These are phyloP conservation scores for Aspergillus taichungensis DNA, from an alignment of 495 filamentous ascomycete species.

Conservation along the genomic window DNA sequence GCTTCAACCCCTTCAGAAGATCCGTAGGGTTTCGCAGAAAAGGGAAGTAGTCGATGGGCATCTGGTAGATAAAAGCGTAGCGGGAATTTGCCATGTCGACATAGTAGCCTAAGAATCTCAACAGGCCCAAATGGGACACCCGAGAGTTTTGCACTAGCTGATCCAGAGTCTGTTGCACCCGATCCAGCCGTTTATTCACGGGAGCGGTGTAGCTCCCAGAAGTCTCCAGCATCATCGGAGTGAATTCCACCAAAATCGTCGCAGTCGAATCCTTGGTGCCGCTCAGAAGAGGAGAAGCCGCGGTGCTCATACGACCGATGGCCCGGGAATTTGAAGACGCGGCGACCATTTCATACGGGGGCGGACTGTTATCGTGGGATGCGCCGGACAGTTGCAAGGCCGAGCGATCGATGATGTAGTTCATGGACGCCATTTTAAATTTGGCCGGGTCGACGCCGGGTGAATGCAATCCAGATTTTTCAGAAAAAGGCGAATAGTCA, in stretches of 20 bases:
- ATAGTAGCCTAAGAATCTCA: slow-evolving; percentile 76
- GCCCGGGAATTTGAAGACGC: slow-evolving; percentile 39
- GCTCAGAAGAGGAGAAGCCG: slow-evolving; percentile 26
- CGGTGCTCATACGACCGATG: slow-evolving; percentile 35
- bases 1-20: slow-evolving; percentile 30
- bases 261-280: slow-evolving; percentile 32
- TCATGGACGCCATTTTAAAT: slow-evolving; percentile 15
- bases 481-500: slow-evolving; percentile 12
- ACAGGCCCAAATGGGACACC: slow-evolving; percentile 49
- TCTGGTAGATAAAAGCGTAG: slow-evolving; percentile 75
- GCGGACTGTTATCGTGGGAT: slow-evolving; percentile 35
- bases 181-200: slow-evolving; percentile 26
- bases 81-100: slow-evolving; percentile 69
- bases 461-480: too few species aligned
- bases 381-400: slow-evolving; percentile 35
- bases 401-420: slow-evolving; percentile 35
- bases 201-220: slow-evolving; percentile 20
- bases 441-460: slow-evolving; percentile 4
- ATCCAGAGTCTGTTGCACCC: slow-evolving; percentile 34
- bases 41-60: slow-evolving; percentile 53
- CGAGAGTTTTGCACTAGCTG: slow-evolving; percentile 44
- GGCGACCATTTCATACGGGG: slow-evolving; percentile 39
- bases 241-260: slow-evolving; percentile 38
- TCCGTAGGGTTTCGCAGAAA: slow-evolving; percentile 38
- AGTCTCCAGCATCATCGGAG: slow-evolving; percentile 33